Base-by-base conservation (phyloP, 352 stramenopile genomes). In the Phytophthora quininea region DNA sequence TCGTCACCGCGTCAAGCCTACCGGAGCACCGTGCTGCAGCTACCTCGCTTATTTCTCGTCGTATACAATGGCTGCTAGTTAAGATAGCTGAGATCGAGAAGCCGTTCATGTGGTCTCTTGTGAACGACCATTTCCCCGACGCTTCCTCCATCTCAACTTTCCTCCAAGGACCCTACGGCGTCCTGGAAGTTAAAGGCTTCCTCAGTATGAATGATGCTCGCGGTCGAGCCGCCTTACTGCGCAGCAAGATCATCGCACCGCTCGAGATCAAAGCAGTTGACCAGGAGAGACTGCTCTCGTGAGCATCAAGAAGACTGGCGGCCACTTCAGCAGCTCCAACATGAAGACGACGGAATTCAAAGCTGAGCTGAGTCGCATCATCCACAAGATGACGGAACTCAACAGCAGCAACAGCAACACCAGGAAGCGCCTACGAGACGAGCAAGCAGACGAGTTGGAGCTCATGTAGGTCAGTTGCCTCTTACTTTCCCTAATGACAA, bases 31-130 rank as follows among this genome's bases (percentile, higher is more conserved):
- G 19, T 9, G 49, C n/a, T n/a, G n/a, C 27, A 4, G 33, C n/a
- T 3, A 27, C 65, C 8, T 14, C n/a, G 12, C 40, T 49, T 2
- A 49, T 65, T 40, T 55, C 45, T 43, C 52, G 31, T 32, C 55
- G 62, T 51, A 54, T 54, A 31, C 49, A 64, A 45, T 70, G 48
- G 62, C 42, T 70, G 32, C 58, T 70, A n/a, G 51, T 51, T 42
- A 40, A 70, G 31, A 42, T 60, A 38, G 31, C 43, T 7, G 55
- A 56, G 30, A 50, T 42, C 19, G 31, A 64, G 32, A 70, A 64
- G 8, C 54, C 54, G 24, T 64, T 70, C 38, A 49, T 40, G 2
- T 70, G 62, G 62, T 14, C 59, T 29, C 15, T 65, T 35, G n/a
- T 57, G 30, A 38, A 64, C 62, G 27, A 31, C 2, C 59, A 51